Evolutionary conservation across 352 stramenopile genomes (phyloP), one percentile per base, ranked within the genome.

Genomic region (Phytopythium helicoides): DNA sequence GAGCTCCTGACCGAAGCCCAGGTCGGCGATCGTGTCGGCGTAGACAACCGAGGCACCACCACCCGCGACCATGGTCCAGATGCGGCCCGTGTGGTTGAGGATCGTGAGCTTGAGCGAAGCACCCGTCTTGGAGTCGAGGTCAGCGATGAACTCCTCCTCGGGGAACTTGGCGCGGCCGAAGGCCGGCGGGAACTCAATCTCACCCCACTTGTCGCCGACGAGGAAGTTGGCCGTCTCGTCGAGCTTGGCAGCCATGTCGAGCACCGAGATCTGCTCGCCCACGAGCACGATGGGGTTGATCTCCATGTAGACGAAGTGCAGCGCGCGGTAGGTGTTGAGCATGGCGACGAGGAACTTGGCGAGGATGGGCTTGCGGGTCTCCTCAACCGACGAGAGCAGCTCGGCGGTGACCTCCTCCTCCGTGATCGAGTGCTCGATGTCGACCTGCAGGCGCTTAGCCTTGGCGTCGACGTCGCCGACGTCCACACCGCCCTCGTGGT

Each of bases 271-370:
- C 63, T 89, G 81, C 64, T 96, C 77, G 14, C 77, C 82, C 14
- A 96, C 86, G 6, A 98, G 79, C 53, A 98, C 95, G 55, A 99
- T 93, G 19, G 96, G 96, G 75, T 99, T 99, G 68, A 99, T 98
- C 72, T 99, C 95, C 89, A 98, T 97, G 79, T 98, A 98, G 21
- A 95, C 89, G 71, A 99, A 99, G 76, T 99, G 96, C 38, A 99
- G 71, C 50, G 92, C 91, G 21, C 94, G 76, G 85, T 98, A 98
- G 4, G 92, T 79, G 55, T 92, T 74, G 36, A 98, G 82, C 58
- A 98, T 86, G n/a, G 68, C 71, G 3, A 89, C 70, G 11, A 98
- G 64, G 77, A 98, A 98, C 51, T 78, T 88, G 48, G 87, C 76
- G 14, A 98, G 62, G 51, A 91, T 86, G 3, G 71, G 56, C 64